Evolutionary conservation across 352 stramenopile species (phyloP).

Genomic region (Phytophthora hibernalis): DNA sequence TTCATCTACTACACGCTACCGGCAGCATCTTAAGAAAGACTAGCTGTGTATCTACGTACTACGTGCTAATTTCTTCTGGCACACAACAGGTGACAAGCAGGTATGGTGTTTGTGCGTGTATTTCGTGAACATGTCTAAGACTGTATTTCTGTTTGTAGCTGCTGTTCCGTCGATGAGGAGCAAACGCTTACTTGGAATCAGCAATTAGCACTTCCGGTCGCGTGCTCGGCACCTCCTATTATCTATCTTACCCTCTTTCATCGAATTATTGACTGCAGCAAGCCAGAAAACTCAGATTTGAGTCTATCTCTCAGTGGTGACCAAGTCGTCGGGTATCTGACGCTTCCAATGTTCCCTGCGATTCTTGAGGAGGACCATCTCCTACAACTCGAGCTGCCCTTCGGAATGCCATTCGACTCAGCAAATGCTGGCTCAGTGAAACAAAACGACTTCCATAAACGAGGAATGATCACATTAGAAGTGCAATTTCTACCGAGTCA

Average conservation of each 20-base stretch:
- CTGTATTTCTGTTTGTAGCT: constrained; percentile 16
- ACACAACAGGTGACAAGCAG: constrained; percentile 14
- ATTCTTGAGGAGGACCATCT: constrained; percentile 38
- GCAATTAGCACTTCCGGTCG: constrained; percentile 33
- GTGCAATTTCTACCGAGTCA: constrained; percentile 39
- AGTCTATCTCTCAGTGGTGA: not conserved
- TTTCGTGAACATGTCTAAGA: not conserved
- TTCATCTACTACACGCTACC: constrained; percentile 38
- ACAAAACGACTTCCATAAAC: constrained; percentile 24
- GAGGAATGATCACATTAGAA: constrained; percentile 40
- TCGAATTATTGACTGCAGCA: not conserved
- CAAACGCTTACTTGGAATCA: constrained; percentile 45
- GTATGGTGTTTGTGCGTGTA: constrained; percentile 4
- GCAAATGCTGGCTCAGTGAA: not conserved
- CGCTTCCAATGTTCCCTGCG: constrained; percentile 38
- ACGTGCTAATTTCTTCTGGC: constrained; percentile 20
- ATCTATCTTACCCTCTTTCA: constrained; percentile 36
- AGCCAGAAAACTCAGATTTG: not conserved
- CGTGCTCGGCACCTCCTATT: constrained; percentile 18
- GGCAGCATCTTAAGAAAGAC: constrained; percentile 24
- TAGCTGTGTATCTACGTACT: constrained; percentile 18
- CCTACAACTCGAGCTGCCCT: constrained; percentile 38
- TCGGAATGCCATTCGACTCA: constrained; percentile 13
- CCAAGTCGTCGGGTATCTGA: constrained; percentile 33
- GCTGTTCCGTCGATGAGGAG: constrained; percentile 3